Evolutionary conservation across 225 moss, liverwort and hornwort species (phyloP).

Genomic region (Polytrichum formosum): DNA sequence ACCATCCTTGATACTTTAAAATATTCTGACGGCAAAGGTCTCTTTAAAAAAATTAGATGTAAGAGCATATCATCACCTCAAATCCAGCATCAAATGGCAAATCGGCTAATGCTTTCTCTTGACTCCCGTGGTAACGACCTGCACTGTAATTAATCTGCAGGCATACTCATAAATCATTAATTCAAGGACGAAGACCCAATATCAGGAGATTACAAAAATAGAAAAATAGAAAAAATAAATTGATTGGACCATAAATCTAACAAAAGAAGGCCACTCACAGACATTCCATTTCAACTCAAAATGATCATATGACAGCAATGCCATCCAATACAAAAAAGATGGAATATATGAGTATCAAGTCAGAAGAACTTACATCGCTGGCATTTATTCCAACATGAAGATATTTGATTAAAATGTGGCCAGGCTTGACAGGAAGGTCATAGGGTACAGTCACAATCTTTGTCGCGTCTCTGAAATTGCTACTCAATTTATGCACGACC

Average conservation of each 20-base stretch:
- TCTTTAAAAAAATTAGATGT: too few relatives aligned
- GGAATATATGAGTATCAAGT: too few relatives aligned
- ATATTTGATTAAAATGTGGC: conserved; percentile 80
- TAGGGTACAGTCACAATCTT: conserved; percentile 62
- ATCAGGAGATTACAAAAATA: too few relatives aligned
- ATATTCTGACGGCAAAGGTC: too few relatives aligned
- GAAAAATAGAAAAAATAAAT: too few relatives aligned
- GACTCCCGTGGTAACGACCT: conserved; percentile 70
- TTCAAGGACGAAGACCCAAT: too few relatives aligned
- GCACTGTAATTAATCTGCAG: conserved; percentile 84
- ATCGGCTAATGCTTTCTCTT: conserved; percentile 39
- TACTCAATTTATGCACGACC: conserved; percentile 73
- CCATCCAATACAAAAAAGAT: neutral
- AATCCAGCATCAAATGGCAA: conserved; percentile 84
- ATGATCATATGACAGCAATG: neutral
- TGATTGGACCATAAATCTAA: too few relatives aligned
- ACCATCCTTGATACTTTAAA: too few relatives aligned
- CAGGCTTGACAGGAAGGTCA: conserved; percentile 71
- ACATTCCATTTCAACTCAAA: neutral
- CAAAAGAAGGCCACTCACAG: neutral
- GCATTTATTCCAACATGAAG: conserved; percentile 88
- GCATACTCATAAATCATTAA: too few relatives aligned
- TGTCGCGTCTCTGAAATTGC: conserved; percentile 76
- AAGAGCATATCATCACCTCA: conserved; percentile 49
- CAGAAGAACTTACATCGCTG: conserved; percentile 69